Evolutionary conservation across 2,329 filamentous ascomycete genomes (phyloP), one percentile per base, ranked within the genome.

Genomic region (Aureobasidium subglaciale): DNA sequence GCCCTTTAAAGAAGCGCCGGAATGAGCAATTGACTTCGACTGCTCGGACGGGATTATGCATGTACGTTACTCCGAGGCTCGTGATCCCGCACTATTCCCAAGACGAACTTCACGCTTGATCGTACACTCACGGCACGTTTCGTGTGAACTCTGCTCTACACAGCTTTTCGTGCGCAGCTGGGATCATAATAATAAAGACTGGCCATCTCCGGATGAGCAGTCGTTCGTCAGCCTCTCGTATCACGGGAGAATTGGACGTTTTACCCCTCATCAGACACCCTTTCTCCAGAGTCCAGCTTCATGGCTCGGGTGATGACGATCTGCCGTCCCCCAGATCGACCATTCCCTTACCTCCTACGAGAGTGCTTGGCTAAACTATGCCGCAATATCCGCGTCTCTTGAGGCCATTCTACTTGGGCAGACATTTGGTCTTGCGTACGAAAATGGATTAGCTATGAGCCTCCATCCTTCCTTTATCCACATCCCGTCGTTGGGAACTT

Each of bases 41-140:
- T 50, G 46, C 46, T 27, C 35, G 35, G 48, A 52, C 48, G 48
- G 48, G 48, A 41, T 52, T 40, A 52, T 52, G 48, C 48, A 52
- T 30, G 48, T 38, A 32, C 48, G 48, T 52, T 52, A 13, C n/a
- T 27, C 35, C 35, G 25, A 40, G 16, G 18, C 5, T 13, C n/a
- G 18, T 22, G 18, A 50, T 50, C 46, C 34, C 46, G 38, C 46
- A 41, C 48, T 41, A 40, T 40, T 52, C 48, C 48, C 25, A 41
- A 52, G 32, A 30, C 16, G 35, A 41, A 22, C 32, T 41, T 30
- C 25, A 32, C 35, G 25, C 35, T 18, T 20, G 35, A 16, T 52
- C 30, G 15, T n/a, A n/a, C 27, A 40, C 10, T 20, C 48, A 41
- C 4, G 8, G 35, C 48, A 52, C 35, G 34, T 27, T 52, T 24